Conservation (phyloP, 2,329 filamentous ascomycete genomes). For the Grosmannia penicillata region DNA sequence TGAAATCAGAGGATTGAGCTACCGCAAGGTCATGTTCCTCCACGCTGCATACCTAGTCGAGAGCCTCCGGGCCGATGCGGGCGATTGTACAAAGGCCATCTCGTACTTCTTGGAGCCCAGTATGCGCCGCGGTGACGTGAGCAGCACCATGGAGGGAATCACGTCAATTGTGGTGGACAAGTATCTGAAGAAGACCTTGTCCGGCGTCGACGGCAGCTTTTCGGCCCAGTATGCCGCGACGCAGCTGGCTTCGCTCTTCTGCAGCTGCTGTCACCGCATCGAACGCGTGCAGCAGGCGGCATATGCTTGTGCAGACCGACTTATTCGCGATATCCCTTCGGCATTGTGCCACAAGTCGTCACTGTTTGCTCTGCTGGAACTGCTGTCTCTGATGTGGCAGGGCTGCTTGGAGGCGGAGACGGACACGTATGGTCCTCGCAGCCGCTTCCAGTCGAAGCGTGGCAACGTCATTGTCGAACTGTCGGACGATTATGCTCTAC, state of each 20-base stretch:
- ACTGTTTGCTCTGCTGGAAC: conserved; percentile 80
- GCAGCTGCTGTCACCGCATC: conserved; percentile 85
- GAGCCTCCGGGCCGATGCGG: conserved; percentile 68
- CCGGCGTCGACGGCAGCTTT: conserved; percentile 59
- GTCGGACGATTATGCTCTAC: conserved; percentile 82
- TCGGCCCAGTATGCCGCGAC: conserved; percentile 84
- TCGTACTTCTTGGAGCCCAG: conserved; percentile 93
- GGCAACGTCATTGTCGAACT: conserved; percentile 73
- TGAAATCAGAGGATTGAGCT: conserved; percentile 71
- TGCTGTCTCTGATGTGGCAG: conserved; percentile 87
- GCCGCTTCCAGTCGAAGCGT: conserved; percentile 61
- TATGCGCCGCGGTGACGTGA: conserved; percentile 49
- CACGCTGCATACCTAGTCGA: conserved; percentile 85
- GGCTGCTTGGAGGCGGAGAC: conserved; percentile 90
- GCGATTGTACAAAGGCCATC: conserved; percentile 79
- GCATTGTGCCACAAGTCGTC: conserved; percentile 81
- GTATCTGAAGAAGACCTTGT: conserved; percentile 64
- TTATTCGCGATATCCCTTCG: conserved; percentile 74
- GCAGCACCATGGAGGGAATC: conserved; percentile 49
- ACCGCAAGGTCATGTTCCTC: conserved; percentile 82
- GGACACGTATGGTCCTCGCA: conserved; percentile 79
- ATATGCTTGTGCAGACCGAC: conserved; percentile 66
- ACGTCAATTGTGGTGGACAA: conserved; percentile 56
- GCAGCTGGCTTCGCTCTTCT: conserved; percentile 75
- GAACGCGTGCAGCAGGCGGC: conserved; percentile 82